Conservation (phyloP, 768 basidiomycete species). For the Rubroboletus satanas region DNA sequence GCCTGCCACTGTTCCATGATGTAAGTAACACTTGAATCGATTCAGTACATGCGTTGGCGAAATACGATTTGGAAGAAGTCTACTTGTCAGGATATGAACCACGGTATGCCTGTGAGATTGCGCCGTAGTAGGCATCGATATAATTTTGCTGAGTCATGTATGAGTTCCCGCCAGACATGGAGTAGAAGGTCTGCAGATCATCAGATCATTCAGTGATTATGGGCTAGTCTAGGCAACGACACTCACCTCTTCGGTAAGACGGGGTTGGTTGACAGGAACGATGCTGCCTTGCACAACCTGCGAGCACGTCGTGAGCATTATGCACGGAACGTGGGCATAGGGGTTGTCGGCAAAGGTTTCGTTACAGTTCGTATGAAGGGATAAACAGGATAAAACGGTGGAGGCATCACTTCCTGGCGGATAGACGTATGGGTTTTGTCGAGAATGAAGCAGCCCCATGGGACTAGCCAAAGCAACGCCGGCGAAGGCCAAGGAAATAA, state of each 20-base stretch:
- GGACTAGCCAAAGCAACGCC: conserved; percentile 5
- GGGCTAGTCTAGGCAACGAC: neutral
- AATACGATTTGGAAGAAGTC: neutral
- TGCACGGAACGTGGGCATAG: conserved; percentile 16
- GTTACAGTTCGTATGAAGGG: conserved; percentile 20
- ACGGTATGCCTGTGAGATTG: conserved; percentile 14
- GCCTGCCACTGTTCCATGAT: conserved; percentile 11
- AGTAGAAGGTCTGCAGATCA: conserved; percentile 11
- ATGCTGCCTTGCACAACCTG: conserved; percentile 1
- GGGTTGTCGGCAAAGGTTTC: conserved; percentile 16
- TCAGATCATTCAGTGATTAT: neutral
- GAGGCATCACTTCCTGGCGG: conserved; percentile 2
- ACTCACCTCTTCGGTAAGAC: conserved; percentile 14
- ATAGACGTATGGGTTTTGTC: conserved; percentile 1
- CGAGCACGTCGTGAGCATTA: conserved; percentile 19
- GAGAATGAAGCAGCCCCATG: conserved; percentile 4
- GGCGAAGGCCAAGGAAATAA: neutral
- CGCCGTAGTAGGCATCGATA: conserved; percentile 20
- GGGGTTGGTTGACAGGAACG: conserved; percentile 17
- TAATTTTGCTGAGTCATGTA: conserved; percentile 24
- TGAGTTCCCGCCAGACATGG: conserved; percentile 18
- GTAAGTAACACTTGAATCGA: conserved; percentile 2
- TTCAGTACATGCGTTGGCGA: neutral
- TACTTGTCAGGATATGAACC: conserved; percentile 19
- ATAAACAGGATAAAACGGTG: conserved; percentile 6